These are phyloP conservation scores for Phytomonas sp. DNA, from an alignment of 208 protist species.

Conservation along the genomic window DNA sequence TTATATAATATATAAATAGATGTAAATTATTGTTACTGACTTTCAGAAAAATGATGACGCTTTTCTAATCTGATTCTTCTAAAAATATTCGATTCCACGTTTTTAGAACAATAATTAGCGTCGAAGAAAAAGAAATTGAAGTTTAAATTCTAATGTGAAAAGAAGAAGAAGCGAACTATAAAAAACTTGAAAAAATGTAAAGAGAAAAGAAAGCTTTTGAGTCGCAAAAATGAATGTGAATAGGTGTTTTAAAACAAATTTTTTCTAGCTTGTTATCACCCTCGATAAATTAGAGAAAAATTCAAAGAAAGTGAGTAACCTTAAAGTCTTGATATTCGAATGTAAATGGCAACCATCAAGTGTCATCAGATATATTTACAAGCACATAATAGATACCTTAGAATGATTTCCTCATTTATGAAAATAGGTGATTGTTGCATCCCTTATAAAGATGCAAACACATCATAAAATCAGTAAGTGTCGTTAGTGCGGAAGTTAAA, in stretches of 20 bases:
- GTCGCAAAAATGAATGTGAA: constrained; percentile 2
- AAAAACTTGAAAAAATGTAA: background rate
- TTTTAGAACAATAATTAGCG: background rate
- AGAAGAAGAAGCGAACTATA: background rate
- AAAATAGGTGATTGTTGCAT: background rate
- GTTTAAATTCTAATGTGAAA: constrained; percentile 1
- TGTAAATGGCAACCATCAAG: background rate
- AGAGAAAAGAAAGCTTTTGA: constrained; percentile 5
- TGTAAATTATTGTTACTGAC: background rate
- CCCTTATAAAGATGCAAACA: background rate
- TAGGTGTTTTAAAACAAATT: background rate
- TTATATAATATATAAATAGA: background rate
- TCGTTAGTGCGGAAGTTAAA: background rate
- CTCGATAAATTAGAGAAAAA: background rate
- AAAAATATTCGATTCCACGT: background rate
- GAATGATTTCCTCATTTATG: background rate
- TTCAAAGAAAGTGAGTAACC: background rate
- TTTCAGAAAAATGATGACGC: background rate
- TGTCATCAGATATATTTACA: background rate
- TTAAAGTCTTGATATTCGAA: background rate
- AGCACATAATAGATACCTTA: background rate
- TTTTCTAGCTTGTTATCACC: background rate
- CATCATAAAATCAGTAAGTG: background rate
- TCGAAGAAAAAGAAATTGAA: background rate
- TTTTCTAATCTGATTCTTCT: background rate